A percentile compares a stretch with the other conserved stretches of the same genome.
These are phyloP conservation scores for Podosphaera xanthii DNA, from an alignment of 2,329 filamentous ascomycete genomes.

Conservation along the genomic window DNA sequence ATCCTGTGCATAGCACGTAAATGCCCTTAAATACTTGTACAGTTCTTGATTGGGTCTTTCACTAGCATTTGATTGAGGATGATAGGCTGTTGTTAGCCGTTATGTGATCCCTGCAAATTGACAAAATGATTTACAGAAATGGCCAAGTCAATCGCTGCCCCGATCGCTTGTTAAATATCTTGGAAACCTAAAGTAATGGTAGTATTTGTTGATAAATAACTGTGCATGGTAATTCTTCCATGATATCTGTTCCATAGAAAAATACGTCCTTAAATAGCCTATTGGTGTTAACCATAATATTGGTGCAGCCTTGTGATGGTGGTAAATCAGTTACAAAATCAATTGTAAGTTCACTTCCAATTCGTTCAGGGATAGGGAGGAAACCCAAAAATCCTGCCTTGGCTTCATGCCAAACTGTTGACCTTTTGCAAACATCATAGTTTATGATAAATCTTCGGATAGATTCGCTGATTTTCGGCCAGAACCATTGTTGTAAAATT, in stretches of 20 bases:
- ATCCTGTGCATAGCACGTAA: background rate
- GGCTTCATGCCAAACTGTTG: background rate
- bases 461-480: background rate
- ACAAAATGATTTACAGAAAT: background rate
- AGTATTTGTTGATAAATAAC: background rate
- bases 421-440: background rate
- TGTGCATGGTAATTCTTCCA: background rate
- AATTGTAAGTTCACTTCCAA: background rate
- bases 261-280: background rate
- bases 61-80: background rate
- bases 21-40: background rate
- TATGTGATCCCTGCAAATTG: background rate
- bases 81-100: background rate
- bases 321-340: background rate
- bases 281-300: background rate
- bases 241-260: background rate
- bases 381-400: background rate
- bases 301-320: background rate
- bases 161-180: background rate
- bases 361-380: background rate
- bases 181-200: background rate
- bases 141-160: background rate
- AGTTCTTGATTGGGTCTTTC: background rate
- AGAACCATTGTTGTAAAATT: too few species aligned
- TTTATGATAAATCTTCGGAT: background rate